Evolutionary conservation across 495 filamentous ascomycete genomes (phyloP).

Genomic region (Tuber brumale): DNA sequence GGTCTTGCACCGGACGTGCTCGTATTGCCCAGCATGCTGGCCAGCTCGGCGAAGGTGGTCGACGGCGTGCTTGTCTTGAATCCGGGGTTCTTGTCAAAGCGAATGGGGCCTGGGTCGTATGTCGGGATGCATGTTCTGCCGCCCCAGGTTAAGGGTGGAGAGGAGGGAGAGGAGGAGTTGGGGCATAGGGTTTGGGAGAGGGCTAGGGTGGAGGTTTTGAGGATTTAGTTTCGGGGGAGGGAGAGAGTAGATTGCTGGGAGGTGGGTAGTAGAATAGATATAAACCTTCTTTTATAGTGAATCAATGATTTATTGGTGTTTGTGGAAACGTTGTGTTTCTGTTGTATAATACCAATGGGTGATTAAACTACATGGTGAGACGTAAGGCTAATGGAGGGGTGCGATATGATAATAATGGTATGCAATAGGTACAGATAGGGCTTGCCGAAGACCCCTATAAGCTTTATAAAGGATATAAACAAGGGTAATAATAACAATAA

Average conservation of each 20-base stretch:
- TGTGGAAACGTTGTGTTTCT: not conserved
- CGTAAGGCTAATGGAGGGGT: not conserved
- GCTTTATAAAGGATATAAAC: not conserved
- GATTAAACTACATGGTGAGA: not conserved
- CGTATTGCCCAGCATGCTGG: constrained; percentile 72
- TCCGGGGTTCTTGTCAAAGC: constrained; percentile 26
- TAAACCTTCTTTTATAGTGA: not conserved
- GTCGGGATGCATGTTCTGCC: constrained; percentile 18
- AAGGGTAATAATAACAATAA: not conserved
- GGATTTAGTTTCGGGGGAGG: constrained; percentile 22
- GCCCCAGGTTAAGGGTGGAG: not conserved
- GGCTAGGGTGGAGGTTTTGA: constrained; percentile 38
- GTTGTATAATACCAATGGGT: not conserved
- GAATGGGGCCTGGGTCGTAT: constrained; percentile 22
- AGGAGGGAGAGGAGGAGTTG: constrained; percentile 2
- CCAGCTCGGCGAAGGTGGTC: constrained; percentile 58
- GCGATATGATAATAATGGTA: not conserved
- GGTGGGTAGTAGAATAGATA: not conserved
- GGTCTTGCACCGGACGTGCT: constrained; percentile 77
- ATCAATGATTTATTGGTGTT: not conserved
- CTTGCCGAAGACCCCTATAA: not conserved
- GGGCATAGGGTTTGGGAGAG: constrained; percentile 37
- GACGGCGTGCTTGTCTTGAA: constrained; percentile 48
- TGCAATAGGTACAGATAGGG: not conserved
- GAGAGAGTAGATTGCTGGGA: not conserved